Evolutionary conservation across 2,329 filamentous ascomycete species (phyloP), one percentile per base, ranked within the genome.

Genomic region (Hypocrella siamensis): DNA sequence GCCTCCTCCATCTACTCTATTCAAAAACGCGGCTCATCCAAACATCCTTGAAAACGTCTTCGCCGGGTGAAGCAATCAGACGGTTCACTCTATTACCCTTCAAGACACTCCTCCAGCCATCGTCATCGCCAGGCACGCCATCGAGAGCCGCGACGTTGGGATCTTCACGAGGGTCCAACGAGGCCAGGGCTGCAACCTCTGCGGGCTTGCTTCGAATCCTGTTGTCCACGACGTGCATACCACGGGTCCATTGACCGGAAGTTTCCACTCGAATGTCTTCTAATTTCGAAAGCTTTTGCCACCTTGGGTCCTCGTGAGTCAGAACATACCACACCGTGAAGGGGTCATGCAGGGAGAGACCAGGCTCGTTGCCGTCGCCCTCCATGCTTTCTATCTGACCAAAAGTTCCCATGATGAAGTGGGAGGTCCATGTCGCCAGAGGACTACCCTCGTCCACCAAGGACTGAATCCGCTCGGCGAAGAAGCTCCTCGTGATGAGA

Each of bases 251-350:
- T 60, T 96, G 90, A 2, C 88, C 90, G 3, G 70, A 61, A 0
- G 85, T 92, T 58, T 98, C 90, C 26, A 98, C 64, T 15, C 90
- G 70, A 34, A 98, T 78, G 51, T 98, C 90, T 53, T 93, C 79
- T 0, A 63, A 72, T 35, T 66, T 61, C 11, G 59, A 52, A 2
- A 68, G 62, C 12, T 60, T 49, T 51, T 63, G 66, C 75, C 75
- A 80, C 19, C 51, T 54, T 14, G 69, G 60, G 35, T 74, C 59
- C 38, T 63, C 67, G 38, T 56, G 60, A 6, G 74, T 77, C 35
- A 86, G 51, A 52, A 78, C 70, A 52, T 86, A 86, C 79, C 79
- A 88, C 22, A 88, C 63, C 34, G 75, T 80, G 37, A 88, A 56
- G 4, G 81, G 81, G 48, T 90, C 82, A 47, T 90, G 82, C 38